Evolutionary conservation across 805 yeast genomes (phyloP), one percentile per base, ranked within the genome.

Genomic region (Kluyveromyces siamensis): DNA sequence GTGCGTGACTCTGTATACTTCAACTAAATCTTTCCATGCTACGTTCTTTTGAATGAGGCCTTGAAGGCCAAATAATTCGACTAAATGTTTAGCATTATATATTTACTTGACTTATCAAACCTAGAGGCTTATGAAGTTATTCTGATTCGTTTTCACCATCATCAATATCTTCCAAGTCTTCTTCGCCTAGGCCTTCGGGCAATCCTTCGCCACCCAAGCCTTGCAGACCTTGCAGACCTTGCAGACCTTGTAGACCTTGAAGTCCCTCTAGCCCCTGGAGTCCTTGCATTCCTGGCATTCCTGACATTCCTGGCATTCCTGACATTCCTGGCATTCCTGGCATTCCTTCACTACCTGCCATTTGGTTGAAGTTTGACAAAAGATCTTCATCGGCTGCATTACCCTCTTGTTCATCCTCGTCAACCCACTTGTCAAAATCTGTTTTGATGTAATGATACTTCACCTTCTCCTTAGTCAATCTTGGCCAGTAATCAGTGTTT

Each of bases 341-440:
- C 53, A 62, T 57, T 45, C 63, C 70, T 35, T 55, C 64, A 74
- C 71, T 53, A 67, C 71, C 55, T 2, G 40, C 45, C 45, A 41
- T 41, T 27, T 27, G 40, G 64, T 49, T 35, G 67, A 71, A 30
- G 58, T 66, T 48, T 52, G 62, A 60, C 60, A 56, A 50, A 66
- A 73, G 47, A 16, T 66, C 71, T 40, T 66, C 72, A 30, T 58
- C 60, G 25, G 53, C 57, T 8, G 51, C 59, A 27, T 68, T 72
- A 50, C 81, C 90, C 39, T 87, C 89, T 70, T 91, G 99, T 70
- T 91, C 99, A 64, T 91, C 99, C 72, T 91, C 98, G 64, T 91
- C 99, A 39, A 87, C 96, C 99, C 99, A 91, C 68, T 83, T 87
- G 72, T 90, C 96, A 63, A 91, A 91, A 64, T 91, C 98, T 13